Evolutionary conservation across 495 filamentous ascomycete genomes (phyloP).

Genomic region (Penicillium longicatenatum): DNA sequence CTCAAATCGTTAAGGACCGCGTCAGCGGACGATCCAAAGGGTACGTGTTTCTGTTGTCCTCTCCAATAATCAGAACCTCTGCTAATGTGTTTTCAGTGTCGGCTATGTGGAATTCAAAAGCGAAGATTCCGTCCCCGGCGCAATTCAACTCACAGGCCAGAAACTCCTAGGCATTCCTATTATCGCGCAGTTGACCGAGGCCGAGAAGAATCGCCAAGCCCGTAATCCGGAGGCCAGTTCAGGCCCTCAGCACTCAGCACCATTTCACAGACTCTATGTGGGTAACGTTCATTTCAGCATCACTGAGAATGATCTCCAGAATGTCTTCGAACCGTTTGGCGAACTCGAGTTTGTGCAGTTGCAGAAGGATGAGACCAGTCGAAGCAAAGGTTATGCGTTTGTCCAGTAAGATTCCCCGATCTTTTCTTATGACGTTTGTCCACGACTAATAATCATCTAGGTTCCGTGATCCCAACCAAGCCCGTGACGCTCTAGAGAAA

Average conservation of each 20-base stretch:
- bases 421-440: not conserved
- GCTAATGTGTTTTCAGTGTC: constrained; percentile 60
- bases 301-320: constrained; percentile 92
- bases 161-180: constrained; percentile 98
- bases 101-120: constrained; percentile 99
- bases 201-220: constrained; percentile 98
- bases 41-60: constrained; percentile 53
- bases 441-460: constrained; percentile 42
- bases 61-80: constrained; percentile 3
- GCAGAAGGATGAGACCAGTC: constrained; percentile 89
- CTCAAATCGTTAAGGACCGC: constrained; percentile 98
- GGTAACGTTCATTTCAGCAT: constrained; percentile 99
- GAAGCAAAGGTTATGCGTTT: constrained; percentile 96
- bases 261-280: constrained; percentile 98
- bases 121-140: constrained; percentile 89
- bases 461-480: constrained; percentile 88
- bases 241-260: constrained; percentile 71
- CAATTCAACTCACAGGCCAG: constrained; percentile 98
- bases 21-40: constrained; percentile 97
- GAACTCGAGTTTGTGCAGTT: constrained; percentile 97
- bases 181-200: constrained; percentile 97
- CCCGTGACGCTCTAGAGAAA: constrained; percentile 92
- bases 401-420: constrained; percentile 77
- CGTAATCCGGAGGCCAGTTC: constrained; percentile 74
- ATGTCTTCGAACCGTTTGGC: constrained; percentile 97